These are phyloP conservation scores for Calonectria henricotiae DNA, from an alignment of 2,329 filamentous ascomycete species.

Conservation along the genomic window DNA sequence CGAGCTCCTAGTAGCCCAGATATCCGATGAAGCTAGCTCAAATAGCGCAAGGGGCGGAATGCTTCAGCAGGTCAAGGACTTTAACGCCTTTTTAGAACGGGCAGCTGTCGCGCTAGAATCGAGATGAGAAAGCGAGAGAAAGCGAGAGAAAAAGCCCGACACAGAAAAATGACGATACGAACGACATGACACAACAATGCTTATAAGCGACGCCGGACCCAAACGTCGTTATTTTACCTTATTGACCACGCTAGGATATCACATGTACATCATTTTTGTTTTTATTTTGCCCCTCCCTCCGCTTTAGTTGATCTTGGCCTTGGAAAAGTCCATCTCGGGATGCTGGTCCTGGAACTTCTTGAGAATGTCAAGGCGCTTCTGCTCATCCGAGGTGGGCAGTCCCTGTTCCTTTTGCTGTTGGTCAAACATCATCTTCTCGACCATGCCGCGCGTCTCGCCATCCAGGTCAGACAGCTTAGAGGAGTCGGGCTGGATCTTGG, in stretches of 20 bases:
- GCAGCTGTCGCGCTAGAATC: conserved; percentile 72
- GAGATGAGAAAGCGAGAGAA: conserved; percentile 50
- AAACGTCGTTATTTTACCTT: conserved; percentile 5
- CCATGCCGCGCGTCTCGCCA: conserved; percentile 95
- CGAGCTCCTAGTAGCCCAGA: conserved; percentile 71
- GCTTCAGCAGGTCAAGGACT: conserved; percentile 72
- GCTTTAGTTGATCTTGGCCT: conserved; percentile 75
- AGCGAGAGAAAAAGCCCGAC: conserved; percentile 30
- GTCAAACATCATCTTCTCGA: conserved; percentile 99
- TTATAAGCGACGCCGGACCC: conserved; percentile 20
- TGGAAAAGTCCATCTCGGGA: conserved; percentile 81
- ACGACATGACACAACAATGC: conserved; percentile 9
- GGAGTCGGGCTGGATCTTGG: conserved; percentile 94
- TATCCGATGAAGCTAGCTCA: conserved; percentile 70
- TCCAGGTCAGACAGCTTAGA: conserved; percentile 94
- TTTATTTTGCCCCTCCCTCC: background rate
- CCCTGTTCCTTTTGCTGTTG: conserved; percentile 97
- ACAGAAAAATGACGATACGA: conserved; percentile 32
- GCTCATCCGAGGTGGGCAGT: conserved; percentile 90
- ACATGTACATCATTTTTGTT: conserved; percentile 33
- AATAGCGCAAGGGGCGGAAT: conserved; percentile 67
- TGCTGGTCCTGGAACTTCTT: conserved; percentile 92
- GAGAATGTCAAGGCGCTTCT: conserved; percentile 94
- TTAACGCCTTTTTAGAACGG: conserved; percentile 77
- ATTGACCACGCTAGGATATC: conserved; percentile 32